A percentile compares a stretch with the other conserved stretches of the same genome.
These are phyloP conservation scores for Tylopilus sp. DNA, from an alignment of 768 basidiomycete genomes.

Conservation along the genomic window DNA sequence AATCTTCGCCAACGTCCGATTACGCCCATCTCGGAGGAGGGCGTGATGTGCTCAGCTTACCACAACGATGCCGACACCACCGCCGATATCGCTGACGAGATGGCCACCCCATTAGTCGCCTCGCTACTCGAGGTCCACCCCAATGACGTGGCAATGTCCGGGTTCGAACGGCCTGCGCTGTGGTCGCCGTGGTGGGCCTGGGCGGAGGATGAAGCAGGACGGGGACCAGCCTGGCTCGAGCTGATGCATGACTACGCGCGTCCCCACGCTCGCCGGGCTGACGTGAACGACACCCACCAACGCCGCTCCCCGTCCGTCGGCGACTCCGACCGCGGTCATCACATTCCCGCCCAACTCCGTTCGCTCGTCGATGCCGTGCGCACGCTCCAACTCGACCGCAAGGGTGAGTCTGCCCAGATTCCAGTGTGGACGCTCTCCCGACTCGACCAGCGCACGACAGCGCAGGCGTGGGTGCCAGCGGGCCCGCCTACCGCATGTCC, in stretches of 20 bases:
- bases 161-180: slow-evolving; percentile 13
- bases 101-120: slow-evolving; percentile 23
- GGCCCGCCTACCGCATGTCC: slow-evolving; percentile 51
- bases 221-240: slow-evolving; percentile 22
- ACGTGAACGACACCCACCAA: no score
- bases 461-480: neutral
- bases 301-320: no score
- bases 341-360: slow-evolving; percentile 25
- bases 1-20: neutral
- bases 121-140: slow-evolving; percentile 46
- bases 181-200: slow-evolving; percentile 40
- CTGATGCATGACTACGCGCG: slow-evolving; percentile 24
- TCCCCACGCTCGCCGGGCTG: no score
- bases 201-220: slow-evolving; percentile 15
- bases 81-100: slow-evolving; percentile 11
- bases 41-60: neutral
- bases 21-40: neutral
- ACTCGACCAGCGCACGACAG: slow-evolving; percentile 8
- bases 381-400: slow-evolving; percentile 26
- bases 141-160: slow-evolving; percentile 39
- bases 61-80: slow-evolving; percentile 1
- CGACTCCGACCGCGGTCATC: neutral
- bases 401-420: no score
- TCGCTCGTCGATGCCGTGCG: slow-evolving; percentile 24
- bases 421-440: no score